Base-by-base conservation (phyloP, 2,329 filamentous ascomycete genomes). In the Pleomassaria siparia region DNA sequence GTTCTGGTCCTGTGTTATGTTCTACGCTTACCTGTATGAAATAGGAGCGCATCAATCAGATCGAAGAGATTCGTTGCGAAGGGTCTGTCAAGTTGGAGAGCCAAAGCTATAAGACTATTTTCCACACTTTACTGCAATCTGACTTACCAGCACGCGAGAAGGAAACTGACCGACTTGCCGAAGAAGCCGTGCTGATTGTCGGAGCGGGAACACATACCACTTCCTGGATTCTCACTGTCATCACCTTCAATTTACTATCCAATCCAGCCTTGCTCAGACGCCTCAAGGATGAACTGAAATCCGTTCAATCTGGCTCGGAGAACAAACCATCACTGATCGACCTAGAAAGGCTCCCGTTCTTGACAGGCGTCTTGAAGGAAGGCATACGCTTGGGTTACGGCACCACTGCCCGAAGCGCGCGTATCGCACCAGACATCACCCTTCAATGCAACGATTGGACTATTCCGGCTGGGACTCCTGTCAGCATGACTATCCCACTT, bases 401-500 rank as follows among this genome's bases (percentile, higher is more conserved):
- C 29, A 54, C 30, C 6, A 45, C 41, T 13, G 11, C 12, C 5
- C 25, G 46, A 54, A 15, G 44, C 46, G 7, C 43, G 5, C 55
- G 62, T 18, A 48, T 60, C 28, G 41, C 51, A 10, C 47, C 47
- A 7, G 53, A 61, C 35, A 13, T 42, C 3, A 22, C 37, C 4
- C 21, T 53, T 5, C 29, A 33, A 15, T 45, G 13, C 39, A 13
- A 9, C 3, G 43, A 37, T 18, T 50, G 44, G 44, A 22, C 22
- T 13, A 47, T 50, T 44, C 48, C 48, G 10, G 25, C 48, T 8
- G 29, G 35, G 12, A 60, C 62, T 9, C 53, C 58, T 1, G 53
- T 66, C 18, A 59, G 56, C 47, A 59, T 57, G 49, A 56, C 60
- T 15, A 55, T 51, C 44, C 40, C 50, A 22, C 51, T 62, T 29